phyloP scores from a whole-genome alignment of 2,329 filamentous ascomycete genomes.

The Cladophialophora bantiana region DNA sequence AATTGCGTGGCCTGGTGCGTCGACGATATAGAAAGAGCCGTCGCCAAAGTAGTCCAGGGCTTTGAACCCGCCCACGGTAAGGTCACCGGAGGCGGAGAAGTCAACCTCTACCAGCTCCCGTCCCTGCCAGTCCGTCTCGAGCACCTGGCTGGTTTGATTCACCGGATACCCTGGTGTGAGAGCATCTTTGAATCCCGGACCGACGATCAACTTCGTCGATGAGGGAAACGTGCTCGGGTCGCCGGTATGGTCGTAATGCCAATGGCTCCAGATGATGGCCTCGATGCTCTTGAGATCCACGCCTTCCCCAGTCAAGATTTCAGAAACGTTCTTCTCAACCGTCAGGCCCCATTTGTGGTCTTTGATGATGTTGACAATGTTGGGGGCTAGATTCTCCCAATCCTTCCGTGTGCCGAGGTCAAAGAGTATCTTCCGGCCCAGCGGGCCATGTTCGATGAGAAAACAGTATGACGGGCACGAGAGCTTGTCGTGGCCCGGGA shows the following conservation, averaged over 20 bases:
- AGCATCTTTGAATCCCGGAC: slow-evolving; percentile 57
- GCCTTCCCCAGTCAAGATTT: slow-evolving; percentile 40
- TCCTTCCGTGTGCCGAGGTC: slow-evolving; percentile 41
- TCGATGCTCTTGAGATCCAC: slow-evolving; percentile 45
- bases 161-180: slow-evolving; percentile 58
- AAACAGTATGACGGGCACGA: slow-evolving; percentile 34
- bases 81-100: slow-evolving; percentile 49
- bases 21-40: slow-evolving; percentile 63
- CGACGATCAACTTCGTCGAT: slow-evolving; percentile 58
- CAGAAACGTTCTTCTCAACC: slow-evolving; percentile 40
- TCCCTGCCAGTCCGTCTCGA: slow-evolving; percentile 45
- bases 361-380: slow-evolving; percentile 22
- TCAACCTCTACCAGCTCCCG: slow-evolving; percentile 33
- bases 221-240: slow-evolving; percentile 57
- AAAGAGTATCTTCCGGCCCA: slow-evolving; percentile 30
- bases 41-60: slow-evolving; percentile 62
- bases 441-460: slow-evolving; percentile 33
- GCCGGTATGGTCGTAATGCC: slow-evolving; percentile 34
- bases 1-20: slow-evolving; percentile 46
- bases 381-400: slow-evolving; percentile 37
- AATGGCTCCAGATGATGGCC: slow-evolving; percentile 47
- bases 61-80: slow-evolving; percentile 51
- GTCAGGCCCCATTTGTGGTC: slow-evolving; percentile 23
- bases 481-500: slow-evolving; percentile 41
- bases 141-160: slow-evolving; percentile 45